A percentile compares a stretch with the other conserved stretches of the same genome.
Evolutionary conservation across 2,329 filamentous ascomycete species (phyloP).

Genomic region (Didymella lethalis): DNA sequence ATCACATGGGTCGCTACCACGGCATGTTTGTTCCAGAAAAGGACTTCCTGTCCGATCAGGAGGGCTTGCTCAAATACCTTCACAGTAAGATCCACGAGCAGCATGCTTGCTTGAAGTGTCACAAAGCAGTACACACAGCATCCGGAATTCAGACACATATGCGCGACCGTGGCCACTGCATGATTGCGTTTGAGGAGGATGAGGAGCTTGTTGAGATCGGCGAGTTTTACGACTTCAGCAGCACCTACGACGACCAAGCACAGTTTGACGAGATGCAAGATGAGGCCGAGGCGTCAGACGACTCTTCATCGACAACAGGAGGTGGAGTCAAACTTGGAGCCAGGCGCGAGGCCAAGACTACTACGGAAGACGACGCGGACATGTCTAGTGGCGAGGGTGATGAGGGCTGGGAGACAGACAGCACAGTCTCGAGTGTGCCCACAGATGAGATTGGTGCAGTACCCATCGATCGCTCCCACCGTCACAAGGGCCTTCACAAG

Average conservation of each 20-base stretch:
- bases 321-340: constrained; percentile 75
- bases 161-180: constrained; percentile 96
- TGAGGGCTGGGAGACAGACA: constrained; percentile 96
- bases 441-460: constrained; percentile 84
- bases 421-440: constrained; percentile 82
- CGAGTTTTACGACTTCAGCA: constrained; percentile 95
- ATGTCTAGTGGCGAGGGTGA: constrained; percentile 64
- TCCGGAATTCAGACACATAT: constrained; percentile 93
- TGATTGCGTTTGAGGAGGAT: constrained; percentile 89
- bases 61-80: constrained; percentile 80
- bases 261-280: constrained; percentile 61
- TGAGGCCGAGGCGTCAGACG: constrained; percentile 58
- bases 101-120: constrained; percentile 87
- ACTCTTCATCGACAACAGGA: constrained; percentile 55
- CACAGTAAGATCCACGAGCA: constrained; percentile 80
- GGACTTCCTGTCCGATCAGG: constrained; percentile 79
- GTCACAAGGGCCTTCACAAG: constrained; percentile 75
- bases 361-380: constrained; percentile 45
- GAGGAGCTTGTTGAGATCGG: constrained; percentile 93
- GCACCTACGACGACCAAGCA: constrained; percentile 87
- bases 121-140: constrained; percentile 79
- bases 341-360: constrained; percentile 60
- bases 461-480: constrained; percentile 75
- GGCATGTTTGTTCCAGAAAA: constrained; percentile 96
- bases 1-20: constrained; percentile 91